Conservation (phyloP, 2,329 filamentous ascomycete species). For the Elsinoe necatrix region DNA sequence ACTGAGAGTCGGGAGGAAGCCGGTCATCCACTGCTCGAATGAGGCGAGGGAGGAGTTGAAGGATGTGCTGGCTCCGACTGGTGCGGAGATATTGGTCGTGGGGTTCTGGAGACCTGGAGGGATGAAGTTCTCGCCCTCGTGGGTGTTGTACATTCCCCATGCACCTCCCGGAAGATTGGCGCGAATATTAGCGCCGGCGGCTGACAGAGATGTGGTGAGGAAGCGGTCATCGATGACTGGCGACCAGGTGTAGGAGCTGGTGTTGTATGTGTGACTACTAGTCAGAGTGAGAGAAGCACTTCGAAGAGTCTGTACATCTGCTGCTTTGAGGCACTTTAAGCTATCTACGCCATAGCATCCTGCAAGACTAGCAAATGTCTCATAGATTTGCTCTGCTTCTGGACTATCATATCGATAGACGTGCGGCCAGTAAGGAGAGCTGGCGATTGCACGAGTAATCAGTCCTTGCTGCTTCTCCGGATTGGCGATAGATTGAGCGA, state of each 20-base stretch:
- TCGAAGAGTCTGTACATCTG: conserved; percentile 46
- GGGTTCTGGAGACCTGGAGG: conserved; percentile 40
- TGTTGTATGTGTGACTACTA: conserved; percentile 44
- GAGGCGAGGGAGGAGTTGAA: conserved; percentile 45
- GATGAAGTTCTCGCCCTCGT: conserved; percentile 56
- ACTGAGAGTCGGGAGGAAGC: conserved; percentile 45
- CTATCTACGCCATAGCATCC: conserved; percentile 43
- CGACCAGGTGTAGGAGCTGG: conserved; percentile 51
- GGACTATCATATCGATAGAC: conserved; percentile 45
- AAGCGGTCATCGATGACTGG: conserved; percentile 53
- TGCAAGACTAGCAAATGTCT: conserved; percentile 38
- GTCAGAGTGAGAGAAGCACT: conserved; percentile 45
- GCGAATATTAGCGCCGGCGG: conserved; percentile 31
- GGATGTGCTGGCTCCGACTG: conserved; percentile 23
- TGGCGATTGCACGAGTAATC: conserved; percentile 45
- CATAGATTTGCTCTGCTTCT: conserved; percentile 46
- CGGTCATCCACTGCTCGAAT: conserved; percentile 47
- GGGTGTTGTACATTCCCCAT: conserved; percentile 53
- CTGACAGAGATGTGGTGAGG: conserved; percentile 40
- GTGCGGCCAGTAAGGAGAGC: conserved; percentile 52
- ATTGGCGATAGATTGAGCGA: conserved; percentile 46
- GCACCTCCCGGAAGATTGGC: conserved; percentile 39
- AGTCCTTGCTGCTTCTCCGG: conserved; percentile 28
- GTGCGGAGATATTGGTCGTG: conserved; percentile 24
- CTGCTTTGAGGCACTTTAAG: conserved; percentile 47